These are phyloP conservation scores for Pascua guehoae DNA, from an alignment of 1,284 basidiomycete species.

Conservation along the genomic window DNA sequence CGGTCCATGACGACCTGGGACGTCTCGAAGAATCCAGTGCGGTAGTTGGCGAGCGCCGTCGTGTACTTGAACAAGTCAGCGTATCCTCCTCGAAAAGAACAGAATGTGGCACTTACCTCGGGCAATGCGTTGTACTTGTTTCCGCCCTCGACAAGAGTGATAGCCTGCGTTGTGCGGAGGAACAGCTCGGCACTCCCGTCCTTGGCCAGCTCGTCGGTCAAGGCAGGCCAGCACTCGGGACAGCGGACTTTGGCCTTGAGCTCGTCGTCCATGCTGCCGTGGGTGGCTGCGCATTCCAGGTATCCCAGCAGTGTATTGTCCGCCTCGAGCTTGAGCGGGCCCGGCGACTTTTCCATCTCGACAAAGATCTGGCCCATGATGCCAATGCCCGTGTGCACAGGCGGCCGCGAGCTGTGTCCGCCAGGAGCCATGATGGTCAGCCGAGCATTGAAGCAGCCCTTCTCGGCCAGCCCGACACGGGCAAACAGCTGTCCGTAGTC, in stretches of 20 bases:
- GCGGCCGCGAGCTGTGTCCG: slow-evolving; percentile 61
- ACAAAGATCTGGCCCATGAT: slow-evolving; percentile 39
- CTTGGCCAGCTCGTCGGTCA: slow-evolving; percentile 4
- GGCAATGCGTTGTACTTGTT: slow-evolving; percentile 27
- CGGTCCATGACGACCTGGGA: slow-evolving; percentile 13
- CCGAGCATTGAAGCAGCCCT: slow-evolving; percentile 53
- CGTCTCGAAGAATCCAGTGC: slow-evolving; percentile 19
- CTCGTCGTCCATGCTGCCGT: slow-evolving; percentile 10
- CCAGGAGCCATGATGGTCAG: slow-evolving; percentile 57
- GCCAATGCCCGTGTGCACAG: slow-evolving; percentile 16
- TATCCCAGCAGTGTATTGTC: slow-evolving; percentile 18
- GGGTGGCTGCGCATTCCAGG: slow-evolving; percentile 18
- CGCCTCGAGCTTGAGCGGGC: slow-evolving; percentile 4
- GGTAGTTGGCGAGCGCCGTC: slow-evolving; percentile 17
- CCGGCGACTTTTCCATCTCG: slow-evolving; percentile 17
- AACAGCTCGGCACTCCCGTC: slow-evolving; percentile 14
- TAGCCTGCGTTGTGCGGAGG: slow-evolving; percentile 19
- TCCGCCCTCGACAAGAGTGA: slow-evolving; percentile 19
- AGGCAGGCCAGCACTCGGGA: slow-evolving; percentile 7
- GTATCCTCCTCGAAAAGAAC: neutral
- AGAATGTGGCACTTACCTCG: slow-evolving; percentile 6
- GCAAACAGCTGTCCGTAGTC: slow-evolving; percentile 29
- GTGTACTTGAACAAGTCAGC: slow-evolving; percentile 6
- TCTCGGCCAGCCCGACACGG: slow-evolving; percentile 31
- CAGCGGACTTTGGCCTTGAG: slow-evolving; percentile 8